These are phyloP conservation scores for Globisporangium recalcitrans DNA, from an alignment of 352 stramenopile genomes.

Conservation along the genomic window DNA sequence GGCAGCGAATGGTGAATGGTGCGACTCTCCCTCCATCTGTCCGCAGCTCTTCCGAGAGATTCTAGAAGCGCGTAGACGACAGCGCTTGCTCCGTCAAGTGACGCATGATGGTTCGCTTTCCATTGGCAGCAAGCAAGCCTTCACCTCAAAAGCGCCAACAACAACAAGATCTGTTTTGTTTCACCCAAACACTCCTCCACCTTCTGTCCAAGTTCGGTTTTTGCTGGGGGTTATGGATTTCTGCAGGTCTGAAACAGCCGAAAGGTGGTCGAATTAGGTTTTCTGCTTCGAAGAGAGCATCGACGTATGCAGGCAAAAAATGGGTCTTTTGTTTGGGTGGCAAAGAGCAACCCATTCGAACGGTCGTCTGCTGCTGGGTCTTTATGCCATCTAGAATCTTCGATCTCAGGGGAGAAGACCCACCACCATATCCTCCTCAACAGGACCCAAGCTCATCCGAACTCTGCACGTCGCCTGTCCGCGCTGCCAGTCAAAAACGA, in stretches of 20 bases:
- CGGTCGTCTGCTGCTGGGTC: not conserved
- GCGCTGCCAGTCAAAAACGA: constrained; percentile 9
- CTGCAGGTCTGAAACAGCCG: not conserved
- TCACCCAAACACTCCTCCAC: not conserved
- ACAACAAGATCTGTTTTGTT: not conserved
- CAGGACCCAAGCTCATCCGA: fast-evolving
- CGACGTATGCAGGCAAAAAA: not conserved
- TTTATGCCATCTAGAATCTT: constrained; percentile 61
- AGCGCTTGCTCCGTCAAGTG: too few species aligned
- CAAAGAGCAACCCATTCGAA: not conserved
- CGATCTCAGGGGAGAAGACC: constrained; percentile 27
- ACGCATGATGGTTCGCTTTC: not conserved
- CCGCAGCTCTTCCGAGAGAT: not conserved
- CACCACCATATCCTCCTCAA: constrained; percentile 11
- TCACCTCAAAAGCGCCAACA: too few species aligned
- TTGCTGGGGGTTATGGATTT: not conserved
- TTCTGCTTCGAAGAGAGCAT: too few species aligned
- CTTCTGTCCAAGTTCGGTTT: not conserved
- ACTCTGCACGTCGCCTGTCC: constrained; percentile 23
- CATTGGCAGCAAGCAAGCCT: not conserved
- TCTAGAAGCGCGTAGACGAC: constrained; percentile 4
- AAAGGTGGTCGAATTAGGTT: constrained; percentile 2
- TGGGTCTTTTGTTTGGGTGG: not conserved
- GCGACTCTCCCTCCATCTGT: too few species aligned
- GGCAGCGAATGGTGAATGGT: too few species aligned